Conservation (phyloP, 768 basidiomycete species). For the Boletellus emodensis region DNA sequence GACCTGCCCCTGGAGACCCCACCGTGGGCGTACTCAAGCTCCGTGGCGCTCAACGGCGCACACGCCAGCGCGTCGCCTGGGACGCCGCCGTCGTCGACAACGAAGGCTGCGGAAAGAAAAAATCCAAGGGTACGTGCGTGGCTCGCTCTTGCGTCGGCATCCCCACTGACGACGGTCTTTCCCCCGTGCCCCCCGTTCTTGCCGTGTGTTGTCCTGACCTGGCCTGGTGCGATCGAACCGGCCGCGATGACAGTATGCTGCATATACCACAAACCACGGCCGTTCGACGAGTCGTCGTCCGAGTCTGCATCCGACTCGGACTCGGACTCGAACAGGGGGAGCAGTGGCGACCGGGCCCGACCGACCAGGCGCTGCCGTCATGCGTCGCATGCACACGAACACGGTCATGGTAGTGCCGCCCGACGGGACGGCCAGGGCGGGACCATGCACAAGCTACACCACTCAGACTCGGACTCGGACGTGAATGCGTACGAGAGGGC, state of each 20-base stretch:
- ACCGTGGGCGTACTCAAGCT: slow-evolving; percentile 55
- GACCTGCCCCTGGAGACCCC: slow-evolving; percentile 19
- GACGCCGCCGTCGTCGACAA: slow-evolving; percentile 85
- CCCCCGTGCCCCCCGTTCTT: no score
- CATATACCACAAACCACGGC: slow-evolving; percentile 82
- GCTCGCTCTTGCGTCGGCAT: no score
- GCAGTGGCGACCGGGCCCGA: slow-evolving; percentile 11
- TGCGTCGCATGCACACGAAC: slow-evolving; percentile 2
- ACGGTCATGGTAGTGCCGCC: not conserved
- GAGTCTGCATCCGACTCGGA: slow-evolving; percentile 45
- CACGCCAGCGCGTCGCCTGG: slow-evolving; percentile 71
- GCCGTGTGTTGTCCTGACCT: no score
- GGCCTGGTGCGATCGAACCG: not conserved
- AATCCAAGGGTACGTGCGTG: slow-evolving; percentile 77
- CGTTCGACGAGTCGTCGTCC: slow-evolving; percentile 80
- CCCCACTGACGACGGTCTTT: no score
- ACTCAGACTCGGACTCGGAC: slow-evolving; percentile 21
- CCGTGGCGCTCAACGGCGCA: slow-evolving; percentile 46
- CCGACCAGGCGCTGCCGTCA: slow-evolving; percentile 5
- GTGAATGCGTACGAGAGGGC: slow-evolving; percentile 51
- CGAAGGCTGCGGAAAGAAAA: slow-evolving; percentile 84
- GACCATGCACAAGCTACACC: slow-evolving; percentile 17
- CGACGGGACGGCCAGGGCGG: slow-evolving; percentile 8
- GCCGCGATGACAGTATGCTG: slow-evolving; percentile 70
- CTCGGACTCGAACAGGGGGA: slow-evolving; percentile 7